Percentiles rank a stretch among this genome's conserved stretches.
These are phyloP conservation scores for Cryptosporidium xiaoi DNA, from an alignment of 169 alveolate genomes.

Conservation along the genomic window DNA sequence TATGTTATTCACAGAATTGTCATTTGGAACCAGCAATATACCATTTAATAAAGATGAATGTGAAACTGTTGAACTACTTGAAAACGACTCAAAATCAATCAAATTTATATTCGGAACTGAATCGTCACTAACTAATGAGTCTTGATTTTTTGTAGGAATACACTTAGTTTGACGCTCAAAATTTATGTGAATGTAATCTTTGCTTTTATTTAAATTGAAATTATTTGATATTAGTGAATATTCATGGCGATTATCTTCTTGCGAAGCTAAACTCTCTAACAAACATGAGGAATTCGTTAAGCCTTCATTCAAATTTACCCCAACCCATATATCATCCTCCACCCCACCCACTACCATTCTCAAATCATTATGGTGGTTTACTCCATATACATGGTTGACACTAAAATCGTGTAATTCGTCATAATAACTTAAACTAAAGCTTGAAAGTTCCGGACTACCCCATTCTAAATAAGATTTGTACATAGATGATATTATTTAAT, in stretches of 20 bases:
- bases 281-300: not conserved
- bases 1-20: not conserved
- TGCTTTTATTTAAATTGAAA: constrained; percentile 3
- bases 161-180: constrained; percentile 1
- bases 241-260: not conserved
- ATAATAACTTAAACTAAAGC: constrained; percentile 3
- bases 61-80: constrained; percentile 49
- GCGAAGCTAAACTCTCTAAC: not conserved
- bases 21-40: constrained; percentile 62
- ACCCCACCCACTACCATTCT: constrained; percentile 3
- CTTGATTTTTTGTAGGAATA: not conserved
- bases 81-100: not conserved
- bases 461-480: constrained; percentile 32
- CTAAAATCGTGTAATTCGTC: constrained; percentile 27
- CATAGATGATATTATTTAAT: constrained; percentile 10
- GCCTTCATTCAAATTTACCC: constrained; percentile 5
- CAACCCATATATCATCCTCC: constrained; percentile 68
- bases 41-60: constrained; percentile 50
- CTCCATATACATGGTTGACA: constrained; percentile 25
- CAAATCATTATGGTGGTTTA: constrained; percentile 39
- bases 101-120: not conserved
- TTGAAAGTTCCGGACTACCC: not conserved
- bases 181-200: not conserved
- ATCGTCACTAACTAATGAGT: constrained; percentile 23
- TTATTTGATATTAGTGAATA: not conserved